Conservation (phyloP, 257 asterid species). For the Plectranthus barbatus region DNA sequence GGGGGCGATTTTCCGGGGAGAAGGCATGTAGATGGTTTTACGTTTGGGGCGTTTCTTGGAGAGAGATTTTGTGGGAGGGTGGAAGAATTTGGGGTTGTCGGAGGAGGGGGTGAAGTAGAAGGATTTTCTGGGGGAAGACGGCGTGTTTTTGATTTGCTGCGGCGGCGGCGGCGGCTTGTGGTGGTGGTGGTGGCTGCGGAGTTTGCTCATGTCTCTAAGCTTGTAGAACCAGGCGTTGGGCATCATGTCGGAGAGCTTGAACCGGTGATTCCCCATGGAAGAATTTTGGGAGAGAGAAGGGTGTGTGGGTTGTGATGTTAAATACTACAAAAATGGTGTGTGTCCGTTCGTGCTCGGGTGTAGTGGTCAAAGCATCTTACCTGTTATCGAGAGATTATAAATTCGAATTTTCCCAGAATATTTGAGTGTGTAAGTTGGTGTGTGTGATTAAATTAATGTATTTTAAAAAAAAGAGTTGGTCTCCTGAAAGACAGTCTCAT, state of each 20-base stretch:
- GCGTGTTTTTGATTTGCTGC: too few species aligned
- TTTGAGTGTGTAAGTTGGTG: too few species aligned
- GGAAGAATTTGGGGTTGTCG: constrained; percentile 11
- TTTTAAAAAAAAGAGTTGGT: too few species aligned
- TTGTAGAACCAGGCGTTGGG: constrained; percentile 97
- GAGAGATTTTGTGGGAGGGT: constrained; percentile 41
- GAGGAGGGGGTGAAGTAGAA: constrained; percentile 32
- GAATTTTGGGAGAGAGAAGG: background rate
- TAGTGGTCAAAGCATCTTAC: too few species aligned
- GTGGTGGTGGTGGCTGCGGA: constrained; percentile 28
- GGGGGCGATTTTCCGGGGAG: constrained; percentile 32
- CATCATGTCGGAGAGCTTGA: constrained; percentile 78
- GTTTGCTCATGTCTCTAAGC: constrained; percentile 75
- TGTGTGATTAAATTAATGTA: too few species aligned
- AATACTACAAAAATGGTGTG: constrained; percentile 12
- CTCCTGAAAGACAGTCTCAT: too few species aligned
- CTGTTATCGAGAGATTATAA: too few species aligned
- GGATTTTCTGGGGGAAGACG: constrained; percentile 39
- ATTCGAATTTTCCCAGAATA: too few species aligned
- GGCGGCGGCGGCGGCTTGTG: too few species aligned
- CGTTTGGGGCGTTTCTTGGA: constrained; percentile 41
- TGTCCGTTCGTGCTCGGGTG: too few species aligned
- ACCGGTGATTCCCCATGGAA: constrained; percentile 71
- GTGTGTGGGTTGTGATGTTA: constrained; percentile 12
- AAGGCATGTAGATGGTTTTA: constrained; percentile 64